Evolutionary conservation across 805 yeast species (phyloP).

Genomic region (Ogataea zsoltii): DNA sequence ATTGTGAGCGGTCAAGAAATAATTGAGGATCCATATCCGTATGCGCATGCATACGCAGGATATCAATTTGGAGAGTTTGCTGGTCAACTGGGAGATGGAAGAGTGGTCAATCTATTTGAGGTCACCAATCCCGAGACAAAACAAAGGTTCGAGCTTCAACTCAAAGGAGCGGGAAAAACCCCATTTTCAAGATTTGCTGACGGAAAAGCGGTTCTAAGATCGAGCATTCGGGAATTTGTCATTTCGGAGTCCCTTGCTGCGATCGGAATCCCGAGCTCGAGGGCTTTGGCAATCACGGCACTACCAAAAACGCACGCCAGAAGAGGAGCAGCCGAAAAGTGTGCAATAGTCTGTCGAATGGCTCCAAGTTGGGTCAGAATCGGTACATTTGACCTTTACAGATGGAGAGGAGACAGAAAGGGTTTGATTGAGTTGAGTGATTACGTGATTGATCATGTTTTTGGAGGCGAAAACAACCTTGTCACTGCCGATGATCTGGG

Average conservation of each 20-base stretch:
- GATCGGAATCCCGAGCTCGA: constrained; percentile 81
- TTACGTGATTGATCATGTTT: constrained; percentile 67
- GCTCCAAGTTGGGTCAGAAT: constrained; percentile 85
- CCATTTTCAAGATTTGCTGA: constrained; percentile 95
- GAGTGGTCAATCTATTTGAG: constrained; percentile 83
- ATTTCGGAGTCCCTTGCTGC: constrained; percentile 80
- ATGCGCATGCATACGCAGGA: constrained; percentile 92
- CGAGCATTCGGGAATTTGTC: constrained; percentile 85
- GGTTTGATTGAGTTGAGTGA: constrained; percentile 68
- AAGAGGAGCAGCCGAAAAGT: constrained; percentile 68
- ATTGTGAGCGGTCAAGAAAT: constrained; percentile 61
- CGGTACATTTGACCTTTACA: constrained; percentile 83
- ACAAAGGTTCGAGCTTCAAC: constrained; percentile 62
- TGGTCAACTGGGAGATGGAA: constrained; percentile 95
- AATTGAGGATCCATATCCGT: constrained; percentile 58
- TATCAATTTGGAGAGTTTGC: constrained; percentile 96
- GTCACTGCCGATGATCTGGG: constrained; percentile 32
- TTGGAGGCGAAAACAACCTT: constrained; percentile 39
- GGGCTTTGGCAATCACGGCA: constrained; percentile 73
- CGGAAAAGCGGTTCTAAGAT: constrained; percentile 89
- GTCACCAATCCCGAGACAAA: constrained; percentile 46
- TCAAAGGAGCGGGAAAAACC: constrained; percentile 91
- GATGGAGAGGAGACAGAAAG: constrained; percentile 67
- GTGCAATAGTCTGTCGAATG: constrained; percentile 83
- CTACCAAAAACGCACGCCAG: constrained; percentile 79